Evolutionary conservation across 2,329 filamentous ascomycete genomes (phyloP).

Genomic region (Fusarium lateritium): DNA sequence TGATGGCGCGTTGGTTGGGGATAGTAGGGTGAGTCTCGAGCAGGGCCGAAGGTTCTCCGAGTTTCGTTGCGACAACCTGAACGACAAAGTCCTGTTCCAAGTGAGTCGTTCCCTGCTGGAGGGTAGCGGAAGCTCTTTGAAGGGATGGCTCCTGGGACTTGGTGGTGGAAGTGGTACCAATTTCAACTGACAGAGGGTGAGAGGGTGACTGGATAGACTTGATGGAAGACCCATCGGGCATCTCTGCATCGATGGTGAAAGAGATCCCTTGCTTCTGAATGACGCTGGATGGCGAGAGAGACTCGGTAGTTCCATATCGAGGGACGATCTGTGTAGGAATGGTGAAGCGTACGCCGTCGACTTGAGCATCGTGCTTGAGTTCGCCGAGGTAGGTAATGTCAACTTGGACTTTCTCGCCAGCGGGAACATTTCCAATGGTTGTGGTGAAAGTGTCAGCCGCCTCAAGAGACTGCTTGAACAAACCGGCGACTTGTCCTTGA

Average conservation of each 20-base stretch:
- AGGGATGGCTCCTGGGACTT: slow-evolving; percentile 64
- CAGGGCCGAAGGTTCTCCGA: slow-evolving; percentile 73
- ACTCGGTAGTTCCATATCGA: slow-evolving; percentile 66
- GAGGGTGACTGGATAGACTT: slow-evolving; percentile 75
- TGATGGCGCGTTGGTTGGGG: slow-evolving; percentile 74
- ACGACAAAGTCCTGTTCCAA: slow-evolving; percentile 78
- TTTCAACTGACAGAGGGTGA: slow-evolving; percentile 75
- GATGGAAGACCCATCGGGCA: slow-evolving; percentile 70
- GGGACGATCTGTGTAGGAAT: slow-evolving; percentile 78
- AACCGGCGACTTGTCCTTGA: slow-evolving; percentile 72
- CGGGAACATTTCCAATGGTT: slow-evolving; percentile 76
- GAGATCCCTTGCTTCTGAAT: slow-evolving; percentile 40
- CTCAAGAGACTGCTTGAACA: slow-evolving; percentile 73
- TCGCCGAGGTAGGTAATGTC: slow-evolving; percentile 78
- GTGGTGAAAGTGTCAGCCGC: slow-evolving; percentile 78
- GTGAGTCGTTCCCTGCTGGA: slow-evolving; percentile 66
- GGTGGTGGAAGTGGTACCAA: slow-evolving; percentile 68
- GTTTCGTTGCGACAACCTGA: slow-evolving; percentile 72
- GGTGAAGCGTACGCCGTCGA: slow-evolving; percentile 77
- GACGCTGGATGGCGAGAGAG: slow-evolving; percentile 11
- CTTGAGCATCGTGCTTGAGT: slow-evolving; percentile 78
- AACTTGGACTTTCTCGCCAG: slow-evolving; percentile 68
- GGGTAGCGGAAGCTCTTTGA: slow-evolving; percentile 73
- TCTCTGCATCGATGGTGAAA: slow-evolving; percentile 55
- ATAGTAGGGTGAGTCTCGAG: slow-evolving; percentile 76